Conservation (phyloP, 2,329 filamentous ascomycete genomes). For the Onygena corvina region DNA sequence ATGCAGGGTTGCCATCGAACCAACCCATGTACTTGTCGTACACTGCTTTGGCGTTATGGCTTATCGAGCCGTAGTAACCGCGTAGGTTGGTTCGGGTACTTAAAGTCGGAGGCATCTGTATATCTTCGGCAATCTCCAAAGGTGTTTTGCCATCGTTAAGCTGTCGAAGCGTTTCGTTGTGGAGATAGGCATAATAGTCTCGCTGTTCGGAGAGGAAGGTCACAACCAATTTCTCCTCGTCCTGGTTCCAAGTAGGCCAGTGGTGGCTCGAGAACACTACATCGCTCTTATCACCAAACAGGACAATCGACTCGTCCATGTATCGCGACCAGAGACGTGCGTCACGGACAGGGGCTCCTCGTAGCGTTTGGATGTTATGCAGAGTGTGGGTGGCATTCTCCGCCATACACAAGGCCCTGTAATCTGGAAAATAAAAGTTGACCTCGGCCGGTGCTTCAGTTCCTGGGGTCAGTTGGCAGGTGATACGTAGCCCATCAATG, state of each 20-base stretch:
- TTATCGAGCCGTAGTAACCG: conserved; percentile 23
- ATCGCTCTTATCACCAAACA: conserved; percentile 26
- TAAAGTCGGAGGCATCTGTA: conserved; percentile 26
- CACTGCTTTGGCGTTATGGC: conserved; percentile 32
- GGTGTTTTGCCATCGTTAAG: conserved; percentile 30
- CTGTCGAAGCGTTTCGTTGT: conserved; percentile 32
- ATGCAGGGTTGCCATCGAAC: conserved; percentile 26
- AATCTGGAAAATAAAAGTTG: conserved; percentile 32
- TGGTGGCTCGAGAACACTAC: conserved; percentile 31
- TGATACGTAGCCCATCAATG: conserved; percentile 29
- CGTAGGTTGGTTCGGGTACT: conserved; percentile 22
- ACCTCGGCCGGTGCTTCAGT: conserved; percentile 36
- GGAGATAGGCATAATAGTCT: conserved; percentile 32
- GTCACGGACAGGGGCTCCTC: conserved; percentile 34
- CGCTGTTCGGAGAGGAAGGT: conserved; percentile 28
- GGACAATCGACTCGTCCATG: conserved; percentile 29
- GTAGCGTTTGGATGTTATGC: no score
- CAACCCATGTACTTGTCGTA: conserved; percentile 27
- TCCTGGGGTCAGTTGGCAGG: conserved; percentile 33
- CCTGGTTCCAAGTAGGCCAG: conserved; percentile 34
- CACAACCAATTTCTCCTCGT: no score
- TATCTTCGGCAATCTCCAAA: conserved; percentile 31
- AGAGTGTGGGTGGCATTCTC: no score
- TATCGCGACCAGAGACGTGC: conserved; percentile 32
- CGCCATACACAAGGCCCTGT: no score